Conservation (phyloP, 1,284 basidiomycete species). For the Boletus calvinii region DNA sequence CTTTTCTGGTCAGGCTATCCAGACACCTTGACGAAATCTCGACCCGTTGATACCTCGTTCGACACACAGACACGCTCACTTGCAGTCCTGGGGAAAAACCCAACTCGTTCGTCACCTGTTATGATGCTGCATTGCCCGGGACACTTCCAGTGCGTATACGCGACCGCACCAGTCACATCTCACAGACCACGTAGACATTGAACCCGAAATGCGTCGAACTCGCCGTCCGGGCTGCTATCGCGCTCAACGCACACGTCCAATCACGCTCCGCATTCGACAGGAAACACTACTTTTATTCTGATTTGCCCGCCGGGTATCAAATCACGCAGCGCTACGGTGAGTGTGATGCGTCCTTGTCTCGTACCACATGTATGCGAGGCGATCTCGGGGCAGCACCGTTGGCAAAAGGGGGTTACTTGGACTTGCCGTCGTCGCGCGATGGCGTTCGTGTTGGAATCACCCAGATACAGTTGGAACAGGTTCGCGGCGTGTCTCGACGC, state of each 20-base stretch:
- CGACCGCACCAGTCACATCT: neutral
- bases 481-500: constrained; percentile 32
- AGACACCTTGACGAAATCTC: neutral
- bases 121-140: constrained; percentile 93
- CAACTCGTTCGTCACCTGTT: constrained; percentile 78
- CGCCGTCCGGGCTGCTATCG: constrained; percentile 80
- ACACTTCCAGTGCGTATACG: constrained; percentile 74
- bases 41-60: neutral
- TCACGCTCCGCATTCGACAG: constrained; percentile 84
- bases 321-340: constrained; percentile 93
- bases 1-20: constrained; percentile 69
- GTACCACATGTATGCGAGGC: neutral
- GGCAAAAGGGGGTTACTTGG: constrained; percentile 68
- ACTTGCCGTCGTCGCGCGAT: constrained; percentile 48
- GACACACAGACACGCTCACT: constrained; percentile 46
- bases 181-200: constrained; percentile 54
- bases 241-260: constrained; percentile 75
- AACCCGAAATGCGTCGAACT: constrained; percentile 82
- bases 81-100: constrained; percentile 52
- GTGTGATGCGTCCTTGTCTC: constrained; percentile 20
- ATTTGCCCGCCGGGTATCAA: constrained; percentile 93
- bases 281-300: constrained; percentile 98
- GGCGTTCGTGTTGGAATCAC: constrained; percentile 71
- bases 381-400: constrained; percentile 59
- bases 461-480: constrained; percentile 96